Evolutionary conservation across 2,329 filamentous ascomycete species (phyloP).

Genomic region (Drechslerella dactyloides): DNA sequence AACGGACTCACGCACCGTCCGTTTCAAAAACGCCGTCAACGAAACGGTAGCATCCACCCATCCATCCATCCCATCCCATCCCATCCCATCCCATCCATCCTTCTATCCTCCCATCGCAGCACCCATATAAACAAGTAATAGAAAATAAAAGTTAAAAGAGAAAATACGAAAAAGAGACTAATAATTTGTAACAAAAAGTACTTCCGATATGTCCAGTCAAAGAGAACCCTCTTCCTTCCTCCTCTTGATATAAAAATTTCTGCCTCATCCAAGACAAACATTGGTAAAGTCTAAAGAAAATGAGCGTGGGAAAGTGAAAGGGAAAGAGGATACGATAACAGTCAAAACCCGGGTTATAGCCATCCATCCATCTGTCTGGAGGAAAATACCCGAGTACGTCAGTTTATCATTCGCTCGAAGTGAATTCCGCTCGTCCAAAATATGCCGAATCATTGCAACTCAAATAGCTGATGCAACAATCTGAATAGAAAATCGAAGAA

Average conservation of each 20-base stretch:
- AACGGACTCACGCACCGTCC: background rate
- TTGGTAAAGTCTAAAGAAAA: background rate
- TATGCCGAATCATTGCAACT: conserved; percentile 20
- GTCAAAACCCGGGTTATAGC: no score
- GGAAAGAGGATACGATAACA: conserved; percentile 5
- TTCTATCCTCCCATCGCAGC: no score
- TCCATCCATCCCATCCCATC: no score
- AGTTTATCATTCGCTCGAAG: background rate
- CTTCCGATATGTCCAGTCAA: background rate
- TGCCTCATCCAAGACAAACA: no score
- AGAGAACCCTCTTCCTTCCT: background rate
- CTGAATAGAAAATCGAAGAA: conserved; percentile 8
- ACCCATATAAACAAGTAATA: background rate
- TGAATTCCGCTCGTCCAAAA: conserved; percentile 3
- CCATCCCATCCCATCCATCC: no score
- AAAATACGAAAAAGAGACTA: conserved; percentile 3
- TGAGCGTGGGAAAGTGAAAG: background rate
- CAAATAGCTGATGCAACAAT: conserved; percentile 4
- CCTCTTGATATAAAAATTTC: background rate
- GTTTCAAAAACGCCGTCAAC: background rate
- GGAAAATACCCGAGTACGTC: background rate
- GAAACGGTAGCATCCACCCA: background rate
- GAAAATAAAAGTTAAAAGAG: background rate
- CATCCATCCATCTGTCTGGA: background rate
- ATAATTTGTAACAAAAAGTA: background rate